phyloP scores from a whole-genome alignment of 768 basidiomycete species.

The Fomitopsis serialis region DNA sequence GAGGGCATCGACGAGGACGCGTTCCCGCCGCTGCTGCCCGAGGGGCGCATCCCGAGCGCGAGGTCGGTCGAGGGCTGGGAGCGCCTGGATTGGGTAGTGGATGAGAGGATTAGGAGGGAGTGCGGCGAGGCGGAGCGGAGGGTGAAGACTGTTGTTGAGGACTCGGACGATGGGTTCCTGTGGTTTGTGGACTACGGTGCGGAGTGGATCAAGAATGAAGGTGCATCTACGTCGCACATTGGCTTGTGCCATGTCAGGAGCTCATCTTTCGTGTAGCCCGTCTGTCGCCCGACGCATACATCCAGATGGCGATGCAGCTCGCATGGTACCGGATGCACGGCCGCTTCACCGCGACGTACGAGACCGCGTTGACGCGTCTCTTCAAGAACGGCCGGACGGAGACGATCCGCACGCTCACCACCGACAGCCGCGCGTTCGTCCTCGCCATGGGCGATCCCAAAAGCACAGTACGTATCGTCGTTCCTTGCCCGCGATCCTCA shows the following conservation, averaged over 20 bases:
- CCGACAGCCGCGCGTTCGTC: slow-evolving; percentile 73
- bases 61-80: slow-evolving; percentile 38
- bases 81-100: slow-evolving; percentile 70
- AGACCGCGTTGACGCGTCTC: slow-evolving; percentile 84
- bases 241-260: too few species aligned
- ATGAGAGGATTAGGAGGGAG: slow-evolving; percentile 50
- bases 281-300: slow-evolving; percentile 72
- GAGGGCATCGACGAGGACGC: slow-evolving; percentile 52
- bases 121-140: slow-evolving; percentile 53
- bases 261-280: slow-evolving; percentile 32
- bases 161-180: slow-evolving; percentile 81
- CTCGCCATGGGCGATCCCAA: slow-evolving; percentile 61
- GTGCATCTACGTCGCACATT: slow-evolving; percentile 43
- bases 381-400: slow-evolving; percentile 89
- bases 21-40: slow-evolving; percentile 25
- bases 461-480: slow-evolving; percentile 34
- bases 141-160: slow-evolving; percentile 53
- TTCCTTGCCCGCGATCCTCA: background rate
- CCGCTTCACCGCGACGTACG: slow-evolving; percentile 83
- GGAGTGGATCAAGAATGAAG: slow-evolving; percentile 77
- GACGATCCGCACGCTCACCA: slow-evolving; percentile 72
- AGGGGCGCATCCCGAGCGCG: slow-evolving; percentile 1
- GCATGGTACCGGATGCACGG: slow-evolving; percentile 83
- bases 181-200: slow-evolving; percentile 81
- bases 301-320: slow-evolving; percentile 89